These are phyloP conservation scores for Aegilops speltoides DNA, from an alignment of 176 grass and related monocot species.

Conservation along the genomic window DNA sequence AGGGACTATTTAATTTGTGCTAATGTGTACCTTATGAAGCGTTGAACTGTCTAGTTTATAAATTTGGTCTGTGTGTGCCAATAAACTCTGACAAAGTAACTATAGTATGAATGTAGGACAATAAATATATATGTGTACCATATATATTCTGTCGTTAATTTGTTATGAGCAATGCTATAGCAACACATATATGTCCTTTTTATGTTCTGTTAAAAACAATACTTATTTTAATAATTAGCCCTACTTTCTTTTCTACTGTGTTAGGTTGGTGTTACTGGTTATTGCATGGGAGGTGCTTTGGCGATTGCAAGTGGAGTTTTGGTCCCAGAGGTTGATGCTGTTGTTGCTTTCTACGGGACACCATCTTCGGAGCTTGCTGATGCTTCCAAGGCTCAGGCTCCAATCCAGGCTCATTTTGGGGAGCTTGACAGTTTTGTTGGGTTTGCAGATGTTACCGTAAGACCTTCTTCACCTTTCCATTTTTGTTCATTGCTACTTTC, in stretches of 20 bases:
- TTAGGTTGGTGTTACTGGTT: constrained; percentile 95
- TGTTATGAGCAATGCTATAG: not conserved
- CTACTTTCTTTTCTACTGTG: not conserved
- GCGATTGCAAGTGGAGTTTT: constrained; percentile 88
- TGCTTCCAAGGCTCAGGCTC: constrained; percentile 78
- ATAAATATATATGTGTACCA: not conserved
- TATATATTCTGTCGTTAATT: not conserved
- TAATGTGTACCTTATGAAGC: not conserved
- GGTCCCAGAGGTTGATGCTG: constrained; percentile 90
- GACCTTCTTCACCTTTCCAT: not conserved
- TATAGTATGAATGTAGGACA: not conserved
- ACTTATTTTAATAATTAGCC: not conserved
- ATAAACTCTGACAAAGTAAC: not conserved
- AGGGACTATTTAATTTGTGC: not conserved
- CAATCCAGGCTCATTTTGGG: constrained; percentile 88
- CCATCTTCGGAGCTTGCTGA: constrained; percentile 81
- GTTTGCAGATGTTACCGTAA: constrained; percentile 88
- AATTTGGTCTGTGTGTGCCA: not conserved
- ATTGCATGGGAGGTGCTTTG: constrained; percentile 91
- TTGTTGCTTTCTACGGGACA: constrained; percentile 90
- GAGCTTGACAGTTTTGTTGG: constrained; percentile 80
- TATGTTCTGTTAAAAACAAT: not conserved
- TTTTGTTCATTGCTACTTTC: not conserved
- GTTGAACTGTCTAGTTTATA: not conserved
- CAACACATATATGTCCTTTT: not conserved